A percentile compares a stretch with the other conserved stretches of the same genome.
Evolutionary conservation across 495 filamentous ascomycete genomes (phyloP).

Genomic region (Podospora anserina): DNA sequence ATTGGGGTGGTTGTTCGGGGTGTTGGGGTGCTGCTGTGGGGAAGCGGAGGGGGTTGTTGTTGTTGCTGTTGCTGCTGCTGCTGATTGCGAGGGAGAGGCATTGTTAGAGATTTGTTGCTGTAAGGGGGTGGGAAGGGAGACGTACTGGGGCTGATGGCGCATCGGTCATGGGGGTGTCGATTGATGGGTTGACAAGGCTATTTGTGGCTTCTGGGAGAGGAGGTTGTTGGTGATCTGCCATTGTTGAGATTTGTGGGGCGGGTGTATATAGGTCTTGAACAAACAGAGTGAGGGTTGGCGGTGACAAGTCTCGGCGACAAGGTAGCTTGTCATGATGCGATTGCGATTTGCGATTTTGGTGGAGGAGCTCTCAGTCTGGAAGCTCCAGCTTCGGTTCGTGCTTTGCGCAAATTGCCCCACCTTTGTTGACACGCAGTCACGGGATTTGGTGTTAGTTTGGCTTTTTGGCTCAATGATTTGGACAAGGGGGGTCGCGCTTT

Average conservation of each 20-base stretch:
- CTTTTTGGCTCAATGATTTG: background rate
- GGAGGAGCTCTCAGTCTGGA: background rate
- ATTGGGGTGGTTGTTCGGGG: conserved; percentile 13
- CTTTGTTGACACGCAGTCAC: conserved; percentile 26
- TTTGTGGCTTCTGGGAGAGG: background rate
- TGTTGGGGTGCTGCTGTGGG: conserved; percentile 15
- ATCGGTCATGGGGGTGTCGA: conserved; percentile 34
- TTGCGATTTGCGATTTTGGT: background rate
- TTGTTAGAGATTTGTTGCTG: background rate
- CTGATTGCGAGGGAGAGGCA: background rate
- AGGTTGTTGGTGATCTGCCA: background rate
- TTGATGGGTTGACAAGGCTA: background rate
- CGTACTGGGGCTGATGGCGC: conserved; percentile 19
- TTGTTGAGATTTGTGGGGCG: background rate
- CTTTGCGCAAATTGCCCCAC: background rate
- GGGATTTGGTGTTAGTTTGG: conserved; percentile 25
- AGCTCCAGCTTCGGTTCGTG: background rate
- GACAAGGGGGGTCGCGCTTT: background rate
- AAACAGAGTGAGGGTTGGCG: no score
- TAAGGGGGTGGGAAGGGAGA: conserved; percentile 14
- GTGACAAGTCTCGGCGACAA: background rate
- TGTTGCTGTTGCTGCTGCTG: background rate
- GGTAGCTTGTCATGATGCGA: background rate
- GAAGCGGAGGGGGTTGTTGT: background rate
- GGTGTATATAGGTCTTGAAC: background rate